These are phyloP conservation scores for Sanghuangporus baumii DNA, from an alignment of 1,284 basidiomycete species.

Conservation along the genomic window DNA sequence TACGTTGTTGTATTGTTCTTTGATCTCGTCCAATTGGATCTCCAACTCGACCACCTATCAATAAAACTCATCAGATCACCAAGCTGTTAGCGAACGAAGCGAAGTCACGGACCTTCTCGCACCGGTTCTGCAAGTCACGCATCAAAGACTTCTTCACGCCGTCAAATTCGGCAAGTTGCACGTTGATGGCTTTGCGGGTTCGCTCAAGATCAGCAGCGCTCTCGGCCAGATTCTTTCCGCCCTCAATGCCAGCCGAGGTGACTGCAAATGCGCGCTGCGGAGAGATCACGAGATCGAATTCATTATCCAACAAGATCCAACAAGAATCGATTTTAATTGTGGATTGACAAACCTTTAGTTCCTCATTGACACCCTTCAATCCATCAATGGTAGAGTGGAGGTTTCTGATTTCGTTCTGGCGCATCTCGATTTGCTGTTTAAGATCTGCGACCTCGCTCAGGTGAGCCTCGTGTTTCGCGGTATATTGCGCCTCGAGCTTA, in stretches of 20 bases:
- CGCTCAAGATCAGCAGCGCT: constrained; percentile 97
- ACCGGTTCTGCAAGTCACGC: constrained; percentile 98
- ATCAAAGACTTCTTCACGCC: constrained; percentile 98
- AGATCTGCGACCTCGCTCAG: constrained; percentile 84
- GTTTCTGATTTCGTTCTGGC: constrained; percentile 79
- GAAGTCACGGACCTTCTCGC: constrained; percentile 78
- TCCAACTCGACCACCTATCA: constrained; percentile 94
- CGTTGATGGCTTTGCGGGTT: constrained; percentile 93
- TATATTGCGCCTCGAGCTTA: constrained; percentile 93
- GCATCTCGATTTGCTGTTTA: constrained; percentile 87
- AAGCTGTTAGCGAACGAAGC: not conserved
- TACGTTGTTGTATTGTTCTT: constrained; percentile 98
- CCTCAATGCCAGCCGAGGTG: constrained; percentile 93
- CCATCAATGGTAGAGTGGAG: constrained; percentile 87
- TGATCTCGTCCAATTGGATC: constrained; percentile 97
- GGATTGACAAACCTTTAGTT: constrained; percentile 74
- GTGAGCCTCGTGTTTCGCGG: constrained; percentile 87
- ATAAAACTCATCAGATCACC: not conserved
- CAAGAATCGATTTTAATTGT: not conserved
- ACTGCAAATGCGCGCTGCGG: constrained; percentile 89
- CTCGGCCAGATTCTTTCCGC: constrained; percentile 93
- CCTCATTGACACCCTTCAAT: constrained; percentile 95
- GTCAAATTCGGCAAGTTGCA: constrained; percentile 97
- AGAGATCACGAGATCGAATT: constrained; percentile 2
- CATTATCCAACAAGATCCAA: not conserved